Percentiles rank a stretch among this genome's conserved stretches.
Conservation (phyloP, 345 rosid species). For the Ceriops decandra region DNA sequence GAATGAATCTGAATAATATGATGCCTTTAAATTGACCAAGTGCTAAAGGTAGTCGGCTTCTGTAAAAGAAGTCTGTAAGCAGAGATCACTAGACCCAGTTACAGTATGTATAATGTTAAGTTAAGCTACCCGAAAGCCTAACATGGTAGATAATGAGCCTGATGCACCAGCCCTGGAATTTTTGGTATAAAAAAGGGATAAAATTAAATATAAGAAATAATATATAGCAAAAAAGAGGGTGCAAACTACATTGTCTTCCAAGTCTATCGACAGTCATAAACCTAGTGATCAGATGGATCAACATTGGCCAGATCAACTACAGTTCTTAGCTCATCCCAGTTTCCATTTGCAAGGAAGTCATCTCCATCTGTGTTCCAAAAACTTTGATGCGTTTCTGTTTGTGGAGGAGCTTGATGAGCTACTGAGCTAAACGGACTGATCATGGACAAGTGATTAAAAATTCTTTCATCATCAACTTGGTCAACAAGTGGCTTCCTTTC, state of each 20-base stretch:
- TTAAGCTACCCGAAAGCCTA: too few species aligned
- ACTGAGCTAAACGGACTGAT: slow-evolving; percentile 12
- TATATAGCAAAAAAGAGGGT: too few species aligned
- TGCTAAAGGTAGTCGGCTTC: too few species aligned
- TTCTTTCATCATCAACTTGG: slow-evolving; percentile 18
- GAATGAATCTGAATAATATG: too few species aligned
- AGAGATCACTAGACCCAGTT: too few species aligned
- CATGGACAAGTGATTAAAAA: slow-evolving; percentile 10
- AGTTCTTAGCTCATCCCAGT: slow-evolving; percentile 71
- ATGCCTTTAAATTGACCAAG: too few species aligned
- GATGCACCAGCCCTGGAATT: too few species aligned
- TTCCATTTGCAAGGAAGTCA: slow-evolving; percentile 42
- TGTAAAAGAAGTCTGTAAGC: too few species aligned
- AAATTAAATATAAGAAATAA: too few species aligned
- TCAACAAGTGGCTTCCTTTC: slow-evolving; percentile 22
- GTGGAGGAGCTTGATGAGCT: slow-evolving; percentile 25
- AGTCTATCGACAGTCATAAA: slow-evolving; percentile 17
- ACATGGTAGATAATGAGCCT: too few species aligned
- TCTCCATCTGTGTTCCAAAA: slow-evolving; percentile 37
- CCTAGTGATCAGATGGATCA: slow-evolving; percentile 11
- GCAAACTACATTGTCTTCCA: background rate
- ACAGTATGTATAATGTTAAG: too few species aligned
- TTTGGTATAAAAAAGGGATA: too few species aligned
- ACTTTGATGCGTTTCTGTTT: slow-evolving; percentile 20
- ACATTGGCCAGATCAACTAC: slow-evolving; percentile 43